Percentiles rank a stretch among this genome's conserved stretches.
Evolutionary conservation across 805 yeast genomes (phyloP).

Genomic region (Pichia membranifaciens): DNA sequence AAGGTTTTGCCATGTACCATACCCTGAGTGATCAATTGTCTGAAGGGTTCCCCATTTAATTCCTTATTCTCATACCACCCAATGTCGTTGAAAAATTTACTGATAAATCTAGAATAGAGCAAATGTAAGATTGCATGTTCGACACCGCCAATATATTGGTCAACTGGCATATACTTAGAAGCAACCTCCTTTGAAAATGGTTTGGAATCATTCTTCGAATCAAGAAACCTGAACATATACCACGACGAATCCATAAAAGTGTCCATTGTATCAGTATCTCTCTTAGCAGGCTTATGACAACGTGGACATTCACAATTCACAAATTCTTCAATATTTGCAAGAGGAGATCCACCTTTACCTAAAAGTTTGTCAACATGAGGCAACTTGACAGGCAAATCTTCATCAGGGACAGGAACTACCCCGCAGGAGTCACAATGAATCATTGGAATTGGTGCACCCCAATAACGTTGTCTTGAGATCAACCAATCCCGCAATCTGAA

Average conservation of each 20-base stretch:
- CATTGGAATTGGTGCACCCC: slow-evolving; percentile 99
- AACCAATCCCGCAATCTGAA: slow-evolving; percentile 87
- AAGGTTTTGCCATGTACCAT: slow-evolving; percentile 95
- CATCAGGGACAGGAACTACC: slow-evolving; percentile 84
- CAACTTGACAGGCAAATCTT: slow-evolving; percentile 73
- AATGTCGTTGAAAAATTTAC: slow-evolving; percentile 65
- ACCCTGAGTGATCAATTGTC: slow-evolving; percentile 81
- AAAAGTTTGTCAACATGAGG: slow-evolving; percentile 48
- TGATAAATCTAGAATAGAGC: slow-evolving; percentile 76
- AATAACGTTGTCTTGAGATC: slow-evolving; percentile 87
- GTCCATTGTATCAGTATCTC: slow-evolving; percentile 98
- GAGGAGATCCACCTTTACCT: slow-evolving; percentile 58
- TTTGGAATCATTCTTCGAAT: slow-evolving; percentile 50
- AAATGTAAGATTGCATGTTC: slow-evolving; percentile 95
- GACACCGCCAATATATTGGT: slow-evolving; percentile 88
- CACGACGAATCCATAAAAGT: slow-evolving; percentile 97
- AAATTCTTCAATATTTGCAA: slow-evolving; percentile 61
- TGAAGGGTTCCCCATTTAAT: slow-evolving; percentile 72
- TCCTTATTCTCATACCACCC: slow-evolving; percentile 61
- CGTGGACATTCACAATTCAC: slow-evolving; percentile 73
- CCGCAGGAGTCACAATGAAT: slow-evolving; percentile 86
- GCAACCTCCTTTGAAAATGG: slow-evolving; percentile 54
- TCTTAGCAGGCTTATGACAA: slow-evolving; percentile 63
- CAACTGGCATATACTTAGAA: slow-evolving; percentile 65
- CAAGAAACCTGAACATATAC: slow-evolving; percentile 85